A percentile compares a stretch with the other conserved stretches of the same genome.
These are phyloP conservation scores for Limonium bicolor DNA, from an alignment of 148 eudicot species.

Conservation along the genomic window DNA sequence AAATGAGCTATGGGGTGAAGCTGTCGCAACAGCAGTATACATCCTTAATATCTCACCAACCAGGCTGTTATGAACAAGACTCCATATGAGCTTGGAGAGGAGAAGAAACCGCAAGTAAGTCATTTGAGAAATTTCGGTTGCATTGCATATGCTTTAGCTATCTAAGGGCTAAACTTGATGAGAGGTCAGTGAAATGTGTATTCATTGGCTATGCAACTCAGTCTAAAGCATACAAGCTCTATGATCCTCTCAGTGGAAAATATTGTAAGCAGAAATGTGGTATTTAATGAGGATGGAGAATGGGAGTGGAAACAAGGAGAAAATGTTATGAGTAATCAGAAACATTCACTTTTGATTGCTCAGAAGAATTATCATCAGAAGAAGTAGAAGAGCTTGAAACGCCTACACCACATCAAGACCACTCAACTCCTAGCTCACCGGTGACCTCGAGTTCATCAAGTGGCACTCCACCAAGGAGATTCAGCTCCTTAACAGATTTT, in stretches of 20 bases:
- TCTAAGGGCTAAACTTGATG: too few species aligned
- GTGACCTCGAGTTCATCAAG: neutral
- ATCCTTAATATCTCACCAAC: too few species aligned
- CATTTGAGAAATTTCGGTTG: neutral
- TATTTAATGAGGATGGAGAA: neutral
- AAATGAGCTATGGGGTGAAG: too few species aligned
- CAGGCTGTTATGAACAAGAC: too few species aligned
- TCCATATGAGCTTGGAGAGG: conserved; percentile 9
- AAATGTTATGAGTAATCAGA: too few species aligned
- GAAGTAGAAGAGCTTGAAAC: neutral
- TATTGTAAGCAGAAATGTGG: too few species aligned
- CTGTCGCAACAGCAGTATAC: too few species aligned
- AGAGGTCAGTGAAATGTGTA: too few species aligned
- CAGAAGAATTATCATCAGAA: neutral
- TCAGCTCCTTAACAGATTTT: neutral
- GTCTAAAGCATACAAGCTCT: too few species aligned
- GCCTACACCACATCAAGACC: neutral
- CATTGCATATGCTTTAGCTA: too few species aligned
- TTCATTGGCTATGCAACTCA: too few species aligned
- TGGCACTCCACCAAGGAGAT: neutral
- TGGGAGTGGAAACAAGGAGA: neutral
- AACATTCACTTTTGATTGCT: neutral
- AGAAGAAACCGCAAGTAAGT: neutral
- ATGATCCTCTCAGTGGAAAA: too few species aligned
- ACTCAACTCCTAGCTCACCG: neutral